These are phyloP conservation scores for Ophiostoma ips DNA, from an alignment of 2,329 filamentous ascomycete species.

Conservation along the genomic window DNA sequence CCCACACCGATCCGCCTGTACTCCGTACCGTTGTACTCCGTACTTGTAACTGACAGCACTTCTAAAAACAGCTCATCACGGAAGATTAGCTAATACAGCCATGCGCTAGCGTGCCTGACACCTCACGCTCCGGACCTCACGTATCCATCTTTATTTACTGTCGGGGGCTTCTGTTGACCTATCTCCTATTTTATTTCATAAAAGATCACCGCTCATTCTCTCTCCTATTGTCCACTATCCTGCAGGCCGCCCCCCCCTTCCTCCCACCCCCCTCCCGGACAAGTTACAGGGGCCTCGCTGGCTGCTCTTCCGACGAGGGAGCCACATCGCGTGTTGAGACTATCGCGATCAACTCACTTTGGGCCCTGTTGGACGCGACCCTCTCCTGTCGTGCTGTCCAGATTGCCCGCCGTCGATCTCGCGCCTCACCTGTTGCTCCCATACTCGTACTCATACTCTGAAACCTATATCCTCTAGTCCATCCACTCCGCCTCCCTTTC, in stretches of 20 bases:
- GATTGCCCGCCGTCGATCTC: not conserved
- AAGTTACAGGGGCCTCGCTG: not conserved
- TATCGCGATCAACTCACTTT: conserved; percentile 5
- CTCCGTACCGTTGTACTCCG: too few species aligned
- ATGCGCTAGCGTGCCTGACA: not conserved
- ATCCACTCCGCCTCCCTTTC: too few species aligned
- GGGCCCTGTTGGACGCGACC: not conserved
- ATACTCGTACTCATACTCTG: too few species aligned
- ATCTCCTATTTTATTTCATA: conserved; percentile 4
- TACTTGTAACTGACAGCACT: not conserved
- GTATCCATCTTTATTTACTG: not conserved
- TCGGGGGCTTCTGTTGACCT: conserved; percentile 6
- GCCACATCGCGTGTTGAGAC: conserved; percentile 8
- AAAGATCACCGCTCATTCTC: not conserved
- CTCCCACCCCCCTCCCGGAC: too few species aligned
- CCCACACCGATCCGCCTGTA: too few species aligned
- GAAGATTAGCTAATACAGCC: not conserved
- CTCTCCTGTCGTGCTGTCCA: not conserved
- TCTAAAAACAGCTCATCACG: not conserved
- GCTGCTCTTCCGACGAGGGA: not conserved
- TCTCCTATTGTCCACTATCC: not conserved
- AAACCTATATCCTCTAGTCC: too few species aligned
- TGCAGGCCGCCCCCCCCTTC: too few species aligned
- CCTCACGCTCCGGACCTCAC: not conserved
- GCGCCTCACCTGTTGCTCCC: too few species aligned